Percentiles rank a stretch among this genome's conserved stretches.
Conservation (phyloP, 164 flowering plant species). For the Litsea cubeba region DNA sequence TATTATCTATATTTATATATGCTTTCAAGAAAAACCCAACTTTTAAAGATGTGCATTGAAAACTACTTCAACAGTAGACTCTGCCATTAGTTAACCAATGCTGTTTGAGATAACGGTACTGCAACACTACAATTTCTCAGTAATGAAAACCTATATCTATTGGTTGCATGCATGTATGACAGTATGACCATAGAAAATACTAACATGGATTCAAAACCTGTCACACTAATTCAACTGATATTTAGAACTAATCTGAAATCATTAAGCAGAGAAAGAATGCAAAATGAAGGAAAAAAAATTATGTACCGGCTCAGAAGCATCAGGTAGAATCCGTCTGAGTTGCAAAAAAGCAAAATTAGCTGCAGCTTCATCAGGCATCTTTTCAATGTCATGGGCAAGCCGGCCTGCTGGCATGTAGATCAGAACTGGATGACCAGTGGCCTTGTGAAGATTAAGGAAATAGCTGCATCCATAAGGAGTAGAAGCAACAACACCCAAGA, state of each 20-base stretch:
- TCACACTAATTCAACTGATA: not conserved
- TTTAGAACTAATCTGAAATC: not conserved
- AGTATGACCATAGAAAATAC: not conserved
- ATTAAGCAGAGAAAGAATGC: not conserved
- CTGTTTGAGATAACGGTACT: no score
- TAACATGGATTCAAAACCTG: not conserved
- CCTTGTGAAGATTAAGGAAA: slow-evolving; percentile 93
- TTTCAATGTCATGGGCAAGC: slow-evolving; percentile 78
- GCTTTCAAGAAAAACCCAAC: no score
- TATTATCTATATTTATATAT: no score
- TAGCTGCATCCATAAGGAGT: slow-evolving; percentile 84
- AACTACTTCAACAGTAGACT: no score
- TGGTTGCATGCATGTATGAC: not conserved
- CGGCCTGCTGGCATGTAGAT: slow-evolving; percentile 97
- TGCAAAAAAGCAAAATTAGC: slow-evolving; percentile 78
- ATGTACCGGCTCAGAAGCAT: slow-evolving; percentile 71
- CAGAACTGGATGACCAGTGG: slow-evolving; percentile 82
- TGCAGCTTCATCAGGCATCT: slow-evolving; percentile 90
- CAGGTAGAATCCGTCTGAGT: slow-evolving; percentile 79
- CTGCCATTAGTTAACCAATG: no score
- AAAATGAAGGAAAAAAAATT: not conserved
- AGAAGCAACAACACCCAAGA: slow-evolving; percentile 88
- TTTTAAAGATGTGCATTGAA: no score
- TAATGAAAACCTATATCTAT: no score
- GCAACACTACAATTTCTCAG: not conserved